Percentiles rank a stretch among this genome's conserved stretches.
These are phyloP conservation scores for Grosmannia clavigera DNA, from an alignment of 2,329 filamentous ascomycete species.

Conservation along the genomic window DNA sequence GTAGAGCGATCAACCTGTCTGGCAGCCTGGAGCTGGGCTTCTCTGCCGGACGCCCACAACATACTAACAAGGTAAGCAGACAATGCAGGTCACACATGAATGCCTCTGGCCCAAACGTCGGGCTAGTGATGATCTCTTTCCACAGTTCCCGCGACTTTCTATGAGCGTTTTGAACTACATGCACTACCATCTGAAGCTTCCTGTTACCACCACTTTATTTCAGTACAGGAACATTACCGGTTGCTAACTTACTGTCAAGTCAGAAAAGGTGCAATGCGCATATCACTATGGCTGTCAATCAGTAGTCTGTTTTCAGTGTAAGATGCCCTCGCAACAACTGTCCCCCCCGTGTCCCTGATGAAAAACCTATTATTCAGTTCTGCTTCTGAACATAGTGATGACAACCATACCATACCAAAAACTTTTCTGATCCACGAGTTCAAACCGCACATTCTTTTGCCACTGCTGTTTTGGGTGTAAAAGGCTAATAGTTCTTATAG, in stretches of 20 bases:
- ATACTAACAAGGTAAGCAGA: not conserved
- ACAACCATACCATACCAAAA: constrained; percentile 48
- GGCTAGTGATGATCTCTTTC: constrained; percentile 40
- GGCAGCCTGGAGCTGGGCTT: too few relatives aligned
- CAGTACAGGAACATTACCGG: not conserved
- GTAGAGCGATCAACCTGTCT: too few relatives aligned
- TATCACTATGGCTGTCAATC: not conserved
- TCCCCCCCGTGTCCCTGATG: constrained; percentile 41
- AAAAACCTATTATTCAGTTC: constrained; percentile 54
- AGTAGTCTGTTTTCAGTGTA: not conserved
- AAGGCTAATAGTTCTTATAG: not conserved
- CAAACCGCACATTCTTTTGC: constrained; percentile 3
- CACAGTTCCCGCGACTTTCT: constrained; percentile 49
- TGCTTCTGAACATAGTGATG: constrained; percentile 62
- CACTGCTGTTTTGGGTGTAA: not conserved
- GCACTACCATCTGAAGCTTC: constrained; percentile 63
- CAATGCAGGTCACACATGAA: not conserved
- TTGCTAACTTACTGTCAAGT: not conserved
- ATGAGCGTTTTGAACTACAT: constrained; percentile 50
- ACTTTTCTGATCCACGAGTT: constrained; percentile 23
- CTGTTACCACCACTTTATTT: not conserved
- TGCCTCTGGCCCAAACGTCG: not conserved
- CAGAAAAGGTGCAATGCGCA: not conserved
- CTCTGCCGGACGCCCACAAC: too few relatives aligned
- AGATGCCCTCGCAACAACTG: not conserved